A percentile compares a stretch with the other conserved stretches of the same genome.
Evolutionary conservation across 768 basidiomycete species (phyloP).

Genomic region (Termitomyces sp.): DNA sequence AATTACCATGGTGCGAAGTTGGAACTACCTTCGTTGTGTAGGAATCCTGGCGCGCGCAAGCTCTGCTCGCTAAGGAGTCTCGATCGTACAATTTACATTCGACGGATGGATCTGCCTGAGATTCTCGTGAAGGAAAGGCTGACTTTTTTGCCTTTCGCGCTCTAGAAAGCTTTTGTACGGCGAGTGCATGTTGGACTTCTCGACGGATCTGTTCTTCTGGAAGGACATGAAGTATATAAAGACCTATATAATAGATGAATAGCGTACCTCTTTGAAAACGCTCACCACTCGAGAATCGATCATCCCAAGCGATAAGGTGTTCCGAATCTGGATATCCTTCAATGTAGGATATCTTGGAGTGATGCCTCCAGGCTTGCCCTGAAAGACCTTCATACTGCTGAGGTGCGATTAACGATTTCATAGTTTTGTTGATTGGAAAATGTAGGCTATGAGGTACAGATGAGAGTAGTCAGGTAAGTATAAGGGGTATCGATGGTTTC

Average conservation of each 20-base stretch:
- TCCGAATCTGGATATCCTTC: constrained; percentile 3
- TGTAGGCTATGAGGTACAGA: not conserved
- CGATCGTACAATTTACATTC: not conserved
- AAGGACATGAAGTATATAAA: not conserved
- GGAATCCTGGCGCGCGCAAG: not conserved
- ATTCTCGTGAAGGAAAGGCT: not conserved
- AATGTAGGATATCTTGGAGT: not conserved
- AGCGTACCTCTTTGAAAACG: constrained; percentile 6
- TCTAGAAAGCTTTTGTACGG: constrained; percentile 5
- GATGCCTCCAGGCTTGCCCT: not conserved
- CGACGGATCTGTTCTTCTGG: constrained; percentile 9
- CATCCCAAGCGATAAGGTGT: constrained; percentile 8
- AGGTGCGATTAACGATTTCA: not conserved
- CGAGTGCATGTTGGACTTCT: constrained; percentile 11
- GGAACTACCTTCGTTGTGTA: not conserved
- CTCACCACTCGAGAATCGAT: constrained; percentile 1
- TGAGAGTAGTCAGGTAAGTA: not conserved
- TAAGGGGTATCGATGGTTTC: not conserved
- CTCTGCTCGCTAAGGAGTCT: not conserved
- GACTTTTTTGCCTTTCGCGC: constrained; percentile 5
- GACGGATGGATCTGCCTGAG: not conserved
- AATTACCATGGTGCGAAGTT: not conserved
- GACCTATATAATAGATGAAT: not conserved
- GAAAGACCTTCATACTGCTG: not conserved
- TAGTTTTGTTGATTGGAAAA: not conserved